Percentiles rank a stretch among this genome's conserved stretches.
These are phyloP conservation scores for Cladobotryum mycophilum DNA, from an alignment of 2,329 filamentous ascomycete species.

Conservation along the genomic window DNA sequence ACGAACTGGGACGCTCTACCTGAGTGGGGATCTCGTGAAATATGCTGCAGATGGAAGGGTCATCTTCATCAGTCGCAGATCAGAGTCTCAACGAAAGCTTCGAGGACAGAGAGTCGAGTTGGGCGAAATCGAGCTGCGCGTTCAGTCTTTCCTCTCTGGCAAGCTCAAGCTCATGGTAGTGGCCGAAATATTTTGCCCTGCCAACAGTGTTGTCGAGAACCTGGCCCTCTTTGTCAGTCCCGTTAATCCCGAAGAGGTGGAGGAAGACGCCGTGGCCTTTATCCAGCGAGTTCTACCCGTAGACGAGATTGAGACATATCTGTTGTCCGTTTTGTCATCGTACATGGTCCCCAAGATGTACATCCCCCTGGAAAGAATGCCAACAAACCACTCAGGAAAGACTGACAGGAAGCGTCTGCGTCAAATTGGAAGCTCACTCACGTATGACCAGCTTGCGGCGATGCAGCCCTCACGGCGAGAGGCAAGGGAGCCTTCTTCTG, in stretches of 20 bases:
- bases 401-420: constrained; percentile 9
- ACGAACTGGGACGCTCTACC: not conserved
- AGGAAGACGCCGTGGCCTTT: not conserved
- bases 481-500: constrained; percentile 7
- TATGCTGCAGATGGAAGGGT: constrained; percentile 1
- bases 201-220: not conserved
- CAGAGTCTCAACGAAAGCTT: constrained; percentile 4
- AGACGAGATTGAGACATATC: not conserved
- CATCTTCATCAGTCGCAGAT: not conserved
- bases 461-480: constrained; percentile 9
- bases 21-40: constrained; percentile 6
- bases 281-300: not conserved
- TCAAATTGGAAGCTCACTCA: constrained; percentile 5
- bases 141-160: not conserved
- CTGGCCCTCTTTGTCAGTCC: constrained; percentile 5
- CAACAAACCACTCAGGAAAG: constrained; percentile 7
- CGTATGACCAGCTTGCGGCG: constrained; percentile 2
- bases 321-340: not conserved
- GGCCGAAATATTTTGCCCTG: constrained; percentile 7
- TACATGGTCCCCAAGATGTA: constrained; percentile 8
- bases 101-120: constrained; percentile 45
- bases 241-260: not conserved
- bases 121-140: constrained; percentile 10
- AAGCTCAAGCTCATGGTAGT: constrained; percentile 1
- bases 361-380: not conserved